Conservation (phyloP, 192 early-diverging fungal genomes). For the Coemansia sp. region DNA sequence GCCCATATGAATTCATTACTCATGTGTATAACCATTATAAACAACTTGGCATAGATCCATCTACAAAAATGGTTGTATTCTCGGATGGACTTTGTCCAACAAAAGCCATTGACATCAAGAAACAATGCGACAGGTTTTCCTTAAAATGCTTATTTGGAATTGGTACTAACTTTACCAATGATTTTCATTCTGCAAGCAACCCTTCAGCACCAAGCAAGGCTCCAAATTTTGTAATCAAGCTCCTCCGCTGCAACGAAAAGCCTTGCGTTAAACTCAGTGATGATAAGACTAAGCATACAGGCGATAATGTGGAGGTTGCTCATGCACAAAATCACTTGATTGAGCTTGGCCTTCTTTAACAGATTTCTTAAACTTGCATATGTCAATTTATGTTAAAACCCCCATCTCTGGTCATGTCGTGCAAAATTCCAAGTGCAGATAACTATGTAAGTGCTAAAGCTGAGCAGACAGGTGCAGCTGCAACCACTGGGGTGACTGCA, state of each 20-base stretch:
- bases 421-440: no score
- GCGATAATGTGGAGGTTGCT: slow-evolving; percentile 53
- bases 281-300: slow-evolving; percentile 62
- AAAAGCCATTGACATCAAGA: slow-evolving; percentile 55
- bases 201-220: slow-evolving; percentile 44
- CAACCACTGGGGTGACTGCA: no score
- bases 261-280: slow-evolving; percentile 73
- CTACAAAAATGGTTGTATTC: slow-evolving; percentile 67
- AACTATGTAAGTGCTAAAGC: no score
- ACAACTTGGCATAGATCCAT: slow-evolving; percentile 58
- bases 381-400: no score
- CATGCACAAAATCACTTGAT: slow-evolving; percentile 48
- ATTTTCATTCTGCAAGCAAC: slow-evolving; percentile 52
- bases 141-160: slow-evolving; percentile 67
- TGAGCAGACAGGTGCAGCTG: no score
- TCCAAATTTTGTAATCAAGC: slow-evolving; percentile 76
- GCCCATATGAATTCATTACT: slow-evolving; percentile 62
- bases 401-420: no score
- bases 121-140: slow-evolving; percentile 41
- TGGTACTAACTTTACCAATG: slow-evolving; percentile 75
- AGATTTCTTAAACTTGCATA: background rate
- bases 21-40: slow-evolving; percentile 60
- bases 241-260: slow-evolving; percentile 58
- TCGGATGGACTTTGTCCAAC: slow-evolving; percentile 65
- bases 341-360: slow-evolving; percentile 14